Base-by-base conservation (phyloP, 129 eudicot species). In the Artemisia argyi region DNA sequence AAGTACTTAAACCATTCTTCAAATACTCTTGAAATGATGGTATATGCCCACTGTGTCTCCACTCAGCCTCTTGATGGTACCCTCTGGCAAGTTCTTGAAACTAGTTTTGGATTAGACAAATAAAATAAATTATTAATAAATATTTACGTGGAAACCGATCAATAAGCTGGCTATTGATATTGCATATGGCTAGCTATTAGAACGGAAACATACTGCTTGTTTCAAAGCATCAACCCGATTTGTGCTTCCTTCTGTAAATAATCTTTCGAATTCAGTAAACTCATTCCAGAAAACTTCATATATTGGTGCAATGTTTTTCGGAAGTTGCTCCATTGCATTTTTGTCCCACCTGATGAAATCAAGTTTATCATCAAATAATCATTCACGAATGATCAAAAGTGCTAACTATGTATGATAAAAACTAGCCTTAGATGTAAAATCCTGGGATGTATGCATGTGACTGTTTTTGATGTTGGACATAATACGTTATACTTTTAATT, bases 41-140 rank as follows among this genome's bases (percentile, higher is more conserved):
- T 11, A 30, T 26, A 14, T 69, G 13, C 15, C 46, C 47, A 4
- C 47, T 57, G 47, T 62, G 50, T 19, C 69, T 60, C 82, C 82
- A 70, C 17, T 62, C 66, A 16, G 82, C 82, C 60, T 78, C 82
- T 18, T n/a, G 24, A 52, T 44, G 57, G 66, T 78, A 78, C 16
- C 19, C 82, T 52, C 66, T 19, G 11, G 55, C 55, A 15, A 70
- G 50, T 19, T 44, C 72, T 62, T 78, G 65, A 61, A 70, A 48
- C 82, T 78, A 35, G 8, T 11, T 51, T n/a, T 5, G 6, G 17
- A 51, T 51, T 51, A 51, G 1, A 11, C 7, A 51, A 11, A 12
- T 11, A 11, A 51, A 51, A 51, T 17, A 51, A 51, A 51, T n/a
- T 51, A 51, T 51, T 3, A 13, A 11, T 51, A 51, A 51, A 2